phyloP scores from a whole-genome alignment of 2,329 filamentous ascomycete genomes.

The Ophiocordyceps camponoti-leonardi region DNA sequence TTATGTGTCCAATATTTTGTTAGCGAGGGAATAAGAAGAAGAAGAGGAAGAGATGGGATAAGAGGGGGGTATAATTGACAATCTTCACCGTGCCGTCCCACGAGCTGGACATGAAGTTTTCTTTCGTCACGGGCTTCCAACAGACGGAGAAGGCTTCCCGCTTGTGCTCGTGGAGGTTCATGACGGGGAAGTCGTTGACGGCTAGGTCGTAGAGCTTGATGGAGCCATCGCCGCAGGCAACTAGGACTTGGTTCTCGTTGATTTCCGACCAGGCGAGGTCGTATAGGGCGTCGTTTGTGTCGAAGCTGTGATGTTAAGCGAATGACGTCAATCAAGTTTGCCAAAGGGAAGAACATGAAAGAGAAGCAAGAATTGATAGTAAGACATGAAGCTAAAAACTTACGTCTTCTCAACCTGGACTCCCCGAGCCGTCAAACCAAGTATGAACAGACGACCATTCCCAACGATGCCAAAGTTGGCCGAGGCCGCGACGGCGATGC shows the following conservation, averaged over 20 bases:
- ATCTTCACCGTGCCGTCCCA: conserved; percentile 97
- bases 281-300: conserved; percentile 93
- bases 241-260: conserved; percentile 85
- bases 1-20: no score
- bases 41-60: not conserved
- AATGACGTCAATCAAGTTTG: no score
- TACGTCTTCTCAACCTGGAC: conserved; percentile 73
- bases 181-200: conserved; percentile 69
- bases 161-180: conserved; percentile 85
- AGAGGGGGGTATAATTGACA: conserved; percentile 16
- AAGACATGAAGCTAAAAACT: conserved; percentile 5
- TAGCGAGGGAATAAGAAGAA: no score
- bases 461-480: conserved; percentile 95
- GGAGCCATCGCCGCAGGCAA: conserved; percentile 81
- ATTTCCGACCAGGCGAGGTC: conserved; percentile 91
- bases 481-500: conserved; percentile 77
- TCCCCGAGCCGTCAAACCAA: conserved; percentile 68
- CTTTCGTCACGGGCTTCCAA: conserved; percentile 86
- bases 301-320: conserved; percentile 56
- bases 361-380: no score
- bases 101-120: conserved; percentile 75
- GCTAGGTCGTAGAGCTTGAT: conserved; percentile 86
- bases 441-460: conserved; percentile 76
- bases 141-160: conserved; percentile 82
- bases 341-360: no score